A percentile compares a stretch with the other conserved stretches of the same genome.
These are phyloP conservation scores for Colletotrichum viniferum DNA, from an alignment of 2,329 filamentous ascomycete genomes.

Conservation along the genomic window DNA sequence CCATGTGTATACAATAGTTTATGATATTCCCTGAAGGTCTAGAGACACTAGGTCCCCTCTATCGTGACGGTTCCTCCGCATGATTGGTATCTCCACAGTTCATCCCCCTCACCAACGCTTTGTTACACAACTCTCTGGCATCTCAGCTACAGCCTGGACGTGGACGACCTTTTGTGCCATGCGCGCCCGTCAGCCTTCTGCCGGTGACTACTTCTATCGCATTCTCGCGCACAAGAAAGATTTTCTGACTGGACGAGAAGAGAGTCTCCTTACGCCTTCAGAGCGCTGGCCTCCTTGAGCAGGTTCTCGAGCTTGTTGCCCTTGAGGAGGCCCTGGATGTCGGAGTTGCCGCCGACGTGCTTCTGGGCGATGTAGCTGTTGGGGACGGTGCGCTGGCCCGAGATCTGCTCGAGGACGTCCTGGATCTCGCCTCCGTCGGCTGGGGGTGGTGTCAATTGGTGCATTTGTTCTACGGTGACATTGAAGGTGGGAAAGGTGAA, in stretches of 20 bases:
- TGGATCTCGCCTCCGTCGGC: constrained; percentile 86
- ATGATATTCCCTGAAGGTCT: neutral
- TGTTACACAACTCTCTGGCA: neutral
- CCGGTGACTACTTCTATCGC: too few species aligned
- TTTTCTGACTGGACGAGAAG: neutral
- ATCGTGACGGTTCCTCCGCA: neutral
- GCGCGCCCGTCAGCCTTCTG: neutral
- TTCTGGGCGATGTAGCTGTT: constrained; percentile 92
- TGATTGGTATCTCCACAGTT: neutral
- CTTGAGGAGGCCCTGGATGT: constrained; percentile 67
- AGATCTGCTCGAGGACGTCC: constrained; percentile 79
- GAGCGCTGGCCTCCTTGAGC: constrained; percentile 46
- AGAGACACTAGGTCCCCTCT: neutral
- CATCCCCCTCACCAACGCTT: neutral
- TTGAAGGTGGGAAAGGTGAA: too few species aligned
- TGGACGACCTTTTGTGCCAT: neutral
- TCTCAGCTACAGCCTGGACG: neutral
- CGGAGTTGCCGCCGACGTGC: constrained; percentile 97
- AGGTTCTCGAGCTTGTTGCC: constrained; percentile 43
- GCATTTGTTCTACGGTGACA: too few species aligned
- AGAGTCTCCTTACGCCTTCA: constrained; percentile 40
- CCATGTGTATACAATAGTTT: neutral
- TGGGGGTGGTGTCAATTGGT: constrained; percentile 35
- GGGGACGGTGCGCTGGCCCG: constrained; percentile 85
- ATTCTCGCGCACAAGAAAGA: neutral